These are phyloP conservation scores for Aquanectria penicillioides DNA, from an alignment of 2,329 filamentous ascomycete species.

Conservation along the genomic window DNA sequence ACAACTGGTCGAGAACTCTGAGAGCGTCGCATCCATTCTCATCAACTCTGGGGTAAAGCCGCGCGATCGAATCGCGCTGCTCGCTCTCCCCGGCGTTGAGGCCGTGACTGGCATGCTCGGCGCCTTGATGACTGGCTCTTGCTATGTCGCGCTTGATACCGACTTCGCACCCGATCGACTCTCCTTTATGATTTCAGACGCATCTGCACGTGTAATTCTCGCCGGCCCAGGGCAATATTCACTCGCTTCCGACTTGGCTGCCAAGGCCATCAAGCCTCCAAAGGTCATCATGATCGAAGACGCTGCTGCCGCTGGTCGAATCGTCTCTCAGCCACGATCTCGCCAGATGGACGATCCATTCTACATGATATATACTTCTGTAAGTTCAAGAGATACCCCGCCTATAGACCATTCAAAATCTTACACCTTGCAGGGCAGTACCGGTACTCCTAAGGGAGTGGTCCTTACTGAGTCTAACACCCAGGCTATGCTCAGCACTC, in stretches of 20 bases:
- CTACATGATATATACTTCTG: slow-evolving; percentile 40
- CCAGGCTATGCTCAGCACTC: slow-evolving; percentile 37
- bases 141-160: slow-evolving; percentile 40
- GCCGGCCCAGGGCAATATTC: slow-evolving; percentile 32
- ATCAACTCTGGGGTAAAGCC: slow-evolving; percentile 30
- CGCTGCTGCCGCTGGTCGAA: slow-evolving; percentile 26
- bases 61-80: slow-evolving; percentile 31
- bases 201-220: slow-evolving; percentile 28
- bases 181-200: slow-evolving; percentile 37
- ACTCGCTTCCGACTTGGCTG: slow-evolving; percentile 26
- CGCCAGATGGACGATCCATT: slow-evolving; percentile 34
- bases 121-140: slow-evolving; percentile 33
- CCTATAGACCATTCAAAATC: background rate
- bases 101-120: slow-evolving; percentile 36
- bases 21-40: slow-evolving; percentile 36
- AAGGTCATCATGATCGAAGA: slow-evolving; percentile 32
- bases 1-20: slow-evolving; percentile 33
- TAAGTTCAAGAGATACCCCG: slow-evolving; percentile 11
- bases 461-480: slow-evolving; percentile 38
- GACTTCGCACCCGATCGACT: slow-evolving; percentile 40
- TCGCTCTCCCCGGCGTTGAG: slow-evolving; percentile 36
- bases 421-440: slow-evolving; percentile 34
- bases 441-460: slow-evolving; percentile 39
- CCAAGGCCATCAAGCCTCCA: slow-evolving; percentile 23
- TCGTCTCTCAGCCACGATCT: slow-evolving; percentile 16